Evolutionary conservation across 1,284 basidiomycete species (phyloP).

Genomic region (Cutaneotrichosporon spelunceum): DNA sequence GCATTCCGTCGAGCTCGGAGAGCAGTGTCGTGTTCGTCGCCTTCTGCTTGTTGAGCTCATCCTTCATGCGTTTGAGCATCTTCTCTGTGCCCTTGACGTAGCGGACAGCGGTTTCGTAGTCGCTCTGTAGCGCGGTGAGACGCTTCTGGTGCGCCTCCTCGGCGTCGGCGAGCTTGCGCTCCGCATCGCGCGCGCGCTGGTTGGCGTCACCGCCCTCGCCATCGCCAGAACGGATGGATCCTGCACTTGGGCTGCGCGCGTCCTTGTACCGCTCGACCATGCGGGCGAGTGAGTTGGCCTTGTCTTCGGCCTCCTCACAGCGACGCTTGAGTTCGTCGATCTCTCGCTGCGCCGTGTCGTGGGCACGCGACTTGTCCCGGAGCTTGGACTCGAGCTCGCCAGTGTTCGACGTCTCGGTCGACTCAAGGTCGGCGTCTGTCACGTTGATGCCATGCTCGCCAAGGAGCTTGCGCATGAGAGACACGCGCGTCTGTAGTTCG

Average conservation of each 20-base stretch:
- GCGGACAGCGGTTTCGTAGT: slow-evolving; percentile 66
- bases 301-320: slow-evolving; percentile 69
- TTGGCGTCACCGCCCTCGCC: slow-evolving; percentile 45
- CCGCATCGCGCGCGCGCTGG: slow-evolving; percentile 56
- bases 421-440: slow-evolving; percentile 63
- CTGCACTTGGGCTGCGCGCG: slow-evolving; percentile 53
- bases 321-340: slow-evolving; percentile 57
- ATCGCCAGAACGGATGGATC: slow-evolving; percentile 35
- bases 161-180: slow-evolving; percentile 72
- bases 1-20: slow-evolving; percentile 67
- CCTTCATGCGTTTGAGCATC: slow-evolving; percentile 96
- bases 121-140: slow-evolving; percentile 75
- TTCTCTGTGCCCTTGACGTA: slow-evolving; percentile 87
- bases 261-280: slow-evolving; percentile 62
- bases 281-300: slow-evolving; percentile 61
- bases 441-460: slow-evolving; percentile 79
- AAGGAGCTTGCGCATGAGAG: slow-evolving; percentile 62
- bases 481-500: slow-evolving; percentile 71
- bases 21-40: slow-evolving; percentile 72
- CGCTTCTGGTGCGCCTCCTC: slow-evolving; percentile 69
- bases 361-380: slow-evolving; percentile 65
- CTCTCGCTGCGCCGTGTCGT: slow-evolving; percentile 59
- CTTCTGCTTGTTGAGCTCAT: slow-evolving; percentile 87
- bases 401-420: slow-evolving; percentile 29
- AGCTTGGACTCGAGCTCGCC: slow-evolving; percentile 71